phyloP scores from a whole-genome alignment of 768 basidiomycete species.

The Rhodotorula graminis region DNA sequence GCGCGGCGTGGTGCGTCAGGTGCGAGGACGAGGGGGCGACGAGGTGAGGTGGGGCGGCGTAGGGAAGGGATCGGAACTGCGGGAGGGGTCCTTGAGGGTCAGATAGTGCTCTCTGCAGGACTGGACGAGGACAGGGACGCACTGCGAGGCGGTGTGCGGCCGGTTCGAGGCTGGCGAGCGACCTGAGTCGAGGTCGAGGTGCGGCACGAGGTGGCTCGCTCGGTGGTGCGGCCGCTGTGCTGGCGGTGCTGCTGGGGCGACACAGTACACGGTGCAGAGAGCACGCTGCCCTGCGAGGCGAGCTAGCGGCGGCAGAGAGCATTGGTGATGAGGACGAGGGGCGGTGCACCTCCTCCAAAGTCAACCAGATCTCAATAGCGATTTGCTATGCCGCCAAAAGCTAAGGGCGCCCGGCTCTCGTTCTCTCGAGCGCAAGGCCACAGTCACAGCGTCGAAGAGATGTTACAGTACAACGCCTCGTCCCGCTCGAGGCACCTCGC shows the following conservation, averaged over 20 bases:
- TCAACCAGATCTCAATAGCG: no score
- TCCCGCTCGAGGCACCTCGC: no score
- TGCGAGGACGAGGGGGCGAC: slow-evolving; percentile 11
- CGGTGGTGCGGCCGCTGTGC: no score
- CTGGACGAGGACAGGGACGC: background rate
- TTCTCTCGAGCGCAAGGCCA: no score
- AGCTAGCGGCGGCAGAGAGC: background rate
- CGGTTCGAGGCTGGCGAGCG: background rate
- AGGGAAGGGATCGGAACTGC: slow-evolving; percentile 17
- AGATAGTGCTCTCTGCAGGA: background rate
- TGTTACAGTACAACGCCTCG: no score
- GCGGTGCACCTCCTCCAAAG: background rate
- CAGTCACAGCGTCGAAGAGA: no score
- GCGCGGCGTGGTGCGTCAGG: background rate
- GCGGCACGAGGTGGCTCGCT: background rate
- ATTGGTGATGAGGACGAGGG: background rate
- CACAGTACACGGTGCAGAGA: background rate
- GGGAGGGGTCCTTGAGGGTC: background rate
- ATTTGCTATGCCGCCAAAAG: no score
- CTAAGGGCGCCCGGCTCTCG: no score
- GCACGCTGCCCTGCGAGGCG: background rate
- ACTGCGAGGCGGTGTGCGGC: slow-evolving; percentile 11
- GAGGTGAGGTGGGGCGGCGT: background rate
- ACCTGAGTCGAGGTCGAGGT: background rate
- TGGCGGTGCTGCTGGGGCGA: no score